Base-by-base conservation (phyloP, 2,329 filamentous ascomycete species). In the Rutstroemia sp. region DNA sequence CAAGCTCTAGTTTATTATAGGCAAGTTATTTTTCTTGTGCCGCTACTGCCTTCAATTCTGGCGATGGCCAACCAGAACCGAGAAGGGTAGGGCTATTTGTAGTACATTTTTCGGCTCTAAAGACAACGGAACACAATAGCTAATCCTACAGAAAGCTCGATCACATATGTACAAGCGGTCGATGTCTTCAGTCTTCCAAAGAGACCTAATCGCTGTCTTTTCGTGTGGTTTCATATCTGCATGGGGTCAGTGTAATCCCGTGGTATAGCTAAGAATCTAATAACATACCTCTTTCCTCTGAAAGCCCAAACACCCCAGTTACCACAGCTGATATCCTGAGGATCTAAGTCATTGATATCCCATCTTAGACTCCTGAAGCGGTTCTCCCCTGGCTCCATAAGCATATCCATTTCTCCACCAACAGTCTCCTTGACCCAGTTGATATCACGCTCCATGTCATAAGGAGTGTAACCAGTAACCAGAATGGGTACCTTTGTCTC, bases 271-370 rank as follows among this genome's bases (percentile, higher is more conserved):
- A 10, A 45, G 4, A 7, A 48, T 16, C 5, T 34, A 30, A 16
- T 8, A 21, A 51, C 82, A 65, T 81, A 96, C 83, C 92, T 87
- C 83, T 99, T 99, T 65, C 94, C 94, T 73, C 94, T 83, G 77
- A 99, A 99, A 14, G 87, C 91, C 90, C 95, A 99, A 2, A 96
- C 78, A 10, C 94, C 94, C 90, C 91, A 99, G 72, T 99, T 99
- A 55, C 94, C 92, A 68, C 90, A 95, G 65, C 87, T 96, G 60
- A 97, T 78, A 72, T 97, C 94, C 69, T 95, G 89, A 6, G 92
- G 92, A 70, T 96, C 94, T 61, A 94, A 75, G 68, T 99, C 95
- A 68, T 99, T 96, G 67, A 99, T 72, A 73, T 99, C 95, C 95
- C 95, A 99, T 66, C 92, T 80, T 70, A 96, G 73, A 74, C 94